Evolutionary conservation across 163 green algal genomes (phyloP), one percentile per base, ranked within the genome.

Genomic region (Scenedesmus sp.): DNA sequence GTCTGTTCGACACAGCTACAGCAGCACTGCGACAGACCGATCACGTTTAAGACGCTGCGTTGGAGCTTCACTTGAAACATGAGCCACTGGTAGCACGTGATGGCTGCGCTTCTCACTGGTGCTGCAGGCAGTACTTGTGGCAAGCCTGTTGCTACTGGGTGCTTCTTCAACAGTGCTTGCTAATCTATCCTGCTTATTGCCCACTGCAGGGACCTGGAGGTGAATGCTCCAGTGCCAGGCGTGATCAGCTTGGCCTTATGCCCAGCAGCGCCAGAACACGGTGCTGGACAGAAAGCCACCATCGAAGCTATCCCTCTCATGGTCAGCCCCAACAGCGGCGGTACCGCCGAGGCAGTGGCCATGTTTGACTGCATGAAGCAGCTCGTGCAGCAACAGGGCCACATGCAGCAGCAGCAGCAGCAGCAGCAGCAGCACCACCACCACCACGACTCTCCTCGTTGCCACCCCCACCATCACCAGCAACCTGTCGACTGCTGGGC

Each of bases 311-410:
- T 64, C 18, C 81, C 81, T 18, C 81, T 86, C 12, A 62, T 86
- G 81, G 81, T 86, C 34, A 46, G 52, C 52, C 81, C 81, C 15
- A 86, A 13, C 13, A 54, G 15, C 3, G 52, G 18, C 5, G 81
- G 52, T 15, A 52, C 10, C 52, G 81, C 52, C 2, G 81, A 86
- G 55, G 52, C 57, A 60, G 52, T 62, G 13, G 54, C 34, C 15
- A 86, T 86, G 81, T 86, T 86, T 67, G 81, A 67, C 52, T 66
- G 52, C 81, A 86, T 86, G 81, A 34, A 34, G 34, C 18, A 34
- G 34, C 81, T 86, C n/a, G 81, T 86, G 81, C 77, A 84, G 34
- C 34, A 84, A 34, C 34, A 60, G 77, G 34, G 26, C 8, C 34
- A 84, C 34, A 56, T 15, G 46, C 77, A 84, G 77, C 34, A 84